Percentiles rank a stretch among this genome's conserved stretches.
Evolutionary conservation across 2,329 filamentous ascomycete species (phyloP).

Genomic region (Neobulgaria alba): DNA sequence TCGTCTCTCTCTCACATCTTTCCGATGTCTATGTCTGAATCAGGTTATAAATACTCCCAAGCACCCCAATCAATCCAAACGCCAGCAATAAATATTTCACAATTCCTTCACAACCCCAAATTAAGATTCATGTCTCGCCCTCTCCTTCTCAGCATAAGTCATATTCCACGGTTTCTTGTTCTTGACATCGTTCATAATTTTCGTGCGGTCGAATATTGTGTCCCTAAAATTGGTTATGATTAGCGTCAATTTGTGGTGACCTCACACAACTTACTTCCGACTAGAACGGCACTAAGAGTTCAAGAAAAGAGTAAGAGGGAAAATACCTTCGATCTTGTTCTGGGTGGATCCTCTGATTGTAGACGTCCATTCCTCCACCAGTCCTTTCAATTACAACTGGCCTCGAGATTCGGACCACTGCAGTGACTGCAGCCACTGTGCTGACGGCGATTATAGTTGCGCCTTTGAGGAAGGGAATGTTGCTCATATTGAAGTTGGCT

Average conservation of each 20-base stretch:
- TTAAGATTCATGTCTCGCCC: slow-evolving; percentile 1
- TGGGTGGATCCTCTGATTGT: slow-evolving; percentile 11
- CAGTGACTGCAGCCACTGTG: slow-evolving; percentile 11
- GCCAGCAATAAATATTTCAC: too few relatives aligned
- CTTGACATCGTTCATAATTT: slow-evolving; percentile 15
- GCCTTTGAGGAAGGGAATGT: slow-evolving; percentile 5
- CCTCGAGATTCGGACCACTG: slow-evolving; percentile 9
- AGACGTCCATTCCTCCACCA: slow-evolving; percentile 11
- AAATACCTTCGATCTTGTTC: slow-evolving; percentile 12
- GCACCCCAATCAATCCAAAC: too few relatives aligned
- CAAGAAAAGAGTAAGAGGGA: background rate
- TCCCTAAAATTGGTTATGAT: slow-evolving; percentile 5
- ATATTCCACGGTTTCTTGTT: slow-evolving; percentile 19
- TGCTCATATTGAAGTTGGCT: background rate
- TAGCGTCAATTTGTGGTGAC: background rate
- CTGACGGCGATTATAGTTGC: slow-evolving; percentile 11
- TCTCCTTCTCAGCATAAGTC: slow-evolving; percentile 15
- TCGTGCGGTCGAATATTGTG: slow-evolving; percentile 17
- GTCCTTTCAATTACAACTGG: slow-evolving; percentile 12
- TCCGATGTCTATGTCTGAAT: too few relatives aligned
- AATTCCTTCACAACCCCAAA: too few relatives aligned
- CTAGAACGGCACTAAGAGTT: too few relatives aligned
- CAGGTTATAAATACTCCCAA: too few relatives aligned
- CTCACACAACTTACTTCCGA: background rate
- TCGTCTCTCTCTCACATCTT: too few relatives aligned